Conservation (phyloP, 345 rosid species). For the Raphanus sativus region DNA sequence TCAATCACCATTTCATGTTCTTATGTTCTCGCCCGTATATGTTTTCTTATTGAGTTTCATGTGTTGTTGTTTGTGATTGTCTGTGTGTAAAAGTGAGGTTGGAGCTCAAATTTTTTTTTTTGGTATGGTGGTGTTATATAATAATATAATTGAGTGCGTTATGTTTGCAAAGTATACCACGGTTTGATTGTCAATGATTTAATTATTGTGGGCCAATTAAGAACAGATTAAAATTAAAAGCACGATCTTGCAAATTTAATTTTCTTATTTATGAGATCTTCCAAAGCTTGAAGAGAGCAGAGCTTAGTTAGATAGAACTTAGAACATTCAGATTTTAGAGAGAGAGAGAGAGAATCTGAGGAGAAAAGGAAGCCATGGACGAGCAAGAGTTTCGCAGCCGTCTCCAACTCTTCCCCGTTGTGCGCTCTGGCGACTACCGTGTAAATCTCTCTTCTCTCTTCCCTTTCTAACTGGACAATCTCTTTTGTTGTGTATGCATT, state of each 20-base stretch:
- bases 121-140: conserved; percentile 10
- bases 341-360: conserved; percentile 14
- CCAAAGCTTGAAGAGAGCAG: not conserved
- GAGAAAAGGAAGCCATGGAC: conserved; percentile 51
- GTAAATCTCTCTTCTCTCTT: conserved; percentile 37
- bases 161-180: not conserved
- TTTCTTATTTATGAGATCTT: not conserved
- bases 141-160: not conserved
- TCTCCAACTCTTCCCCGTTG: conserved; percentile 78
- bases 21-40: not conserved
- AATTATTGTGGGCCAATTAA: not conserved
- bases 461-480: not conserved
- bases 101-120: not conserved
- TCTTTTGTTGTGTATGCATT: not conserved
- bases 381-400: conserved; percentile 74
- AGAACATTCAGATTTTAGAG: conserved; percentile 6
- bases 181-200: not conserved
- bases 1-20: not conserved
- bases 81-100: conserved; percentile 32
- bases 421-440: conserved; percentile 66
- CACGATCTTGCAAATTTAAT: not conserved
- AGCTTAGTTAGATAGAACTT: not conserved
- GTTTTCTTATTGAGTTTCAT: conserved; percentile 17
- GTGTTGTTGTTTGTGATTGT: conserved; percentile 30
- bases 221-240: not conserved